Percentiles rank a stretch among this genome's conserved stretches.
phyloP scores from a whole-genome alignment of 2,329 filamentous ascomycete genomes.

The Harringtonia aguacate region DNA sequence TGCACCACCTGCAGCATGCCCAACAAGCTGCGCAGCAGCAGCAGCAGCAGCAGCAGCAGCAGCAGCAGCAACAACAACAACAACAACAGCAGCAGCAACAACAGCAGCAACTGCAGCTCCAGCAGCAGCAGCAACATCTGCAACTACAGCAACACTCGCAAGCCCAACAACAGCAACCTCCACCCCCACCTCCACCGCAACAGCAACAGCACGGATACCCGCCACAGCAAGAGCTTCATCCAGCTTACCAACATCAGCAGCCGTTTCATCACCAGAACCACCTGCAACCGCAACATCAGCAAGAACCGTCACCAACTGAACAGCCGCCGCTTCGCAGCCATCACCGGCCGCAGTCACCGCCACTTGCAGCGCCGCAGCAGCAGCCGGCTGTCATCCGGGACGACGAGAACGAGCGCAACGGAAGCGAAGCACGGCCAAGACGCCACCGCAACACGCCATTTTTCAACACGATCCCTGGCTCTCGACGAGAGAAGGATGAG shows the following conservation, averaged over 20 bases:
- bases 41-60: background rate
- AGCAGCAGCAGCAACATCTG: background rate
- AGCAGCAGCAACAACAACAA: background rate
- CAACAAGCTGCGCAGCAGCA: slow-evolving; percentile 3
- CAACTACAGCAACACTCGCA: background rate
- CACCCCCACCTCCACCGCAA: slow-evolving; percentile 14
- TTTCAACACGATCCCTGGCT: slow-evolving; percentile 28
- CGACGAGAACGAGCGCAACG: background rate
- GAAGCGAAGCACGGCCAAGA: background rate
- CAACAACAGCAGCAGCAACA: background rate
- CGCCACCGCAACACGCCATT: slow-evolving; percentile 48
- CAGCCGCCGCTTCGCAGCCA: background rate
- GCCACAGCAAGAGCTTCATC: background rate
- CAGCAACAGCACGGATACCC: slow-evolving; percentile 10
- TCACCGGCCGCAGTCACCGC: slow-evolving; percentile 2
- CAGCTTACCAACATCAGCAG: background rate
- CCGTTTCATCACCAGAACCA: background rate
- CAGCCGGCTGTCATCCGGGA: background rate
- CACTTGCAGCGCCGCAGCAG: background rate
- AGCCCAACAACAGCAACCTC: background rate
- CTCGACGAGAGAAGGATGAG: slow-evolving; percentile 65
- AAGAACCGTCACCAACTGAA: slow-evolving; percentile 2
- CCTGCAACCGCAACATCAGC: background rate
- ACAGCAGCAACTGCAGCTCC: background rate
- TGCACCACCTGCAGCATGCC: slow-evolving; percentile 1